phyloP scores from a whole-genome alignment of 129 eudicot species.

The Artemisia argyi region DNA sequence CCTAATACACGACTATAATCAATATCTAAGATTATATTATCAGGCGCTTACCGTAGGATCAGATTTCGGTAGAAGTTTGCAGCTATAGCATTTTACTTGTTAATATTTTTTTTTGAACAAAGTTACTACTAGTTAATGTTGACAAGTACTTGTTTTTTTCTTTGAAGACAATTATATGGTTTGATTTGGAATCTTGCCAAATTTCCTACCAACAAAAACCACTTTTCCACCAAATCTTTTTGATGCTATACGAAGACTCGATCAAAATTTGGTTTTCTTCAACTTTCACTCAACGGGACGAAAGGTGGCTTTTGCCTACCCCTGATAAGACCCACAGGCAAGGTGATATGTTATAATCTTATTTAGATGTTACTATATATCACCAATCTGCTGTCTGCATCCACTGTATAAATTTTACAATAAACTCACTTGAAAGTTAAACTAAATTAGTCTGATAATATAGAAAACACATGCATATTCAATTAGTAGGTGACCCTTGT shows the following conservation, averaged over 20 bases:
- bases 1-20: not conserved
- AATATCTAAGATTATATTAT: not conserved
- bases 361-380: not conserved
- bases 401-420: too few relatives aligned
- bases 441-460: too few relatives aligned
- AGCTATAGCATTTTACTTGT: not conserved
- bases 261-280: not conserved
- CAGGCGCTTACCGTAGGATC: not conserved
- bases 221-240: not conserved
- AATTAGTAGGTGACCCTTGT: too few relatives aligned
- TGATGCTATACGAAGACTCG: not conserved
- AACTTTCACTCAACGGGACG: constrained; percentile 1
- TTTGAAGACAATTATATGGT: not conserved
- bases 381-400: too few relatives aligned
- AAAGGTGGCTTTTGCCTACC: not conserved
- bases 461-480: too few relatives aligned
- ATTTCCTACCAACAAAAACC: not conserved
- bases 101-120: too few relatives aligned
- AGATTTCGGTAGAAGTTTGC: not conserved
- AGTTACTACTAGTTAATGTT: not conserved
- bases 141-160: not conserved
- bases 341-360: not conserved
- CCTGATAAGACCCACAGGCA: not conserved
- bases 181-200: not conserved
- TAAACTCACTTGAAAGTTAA: too few relatives aligned